Base-by-base conservation (phyloP, 2,329 filamentous ascomycete genomes). In the Neonectria ditissima region DNA sequence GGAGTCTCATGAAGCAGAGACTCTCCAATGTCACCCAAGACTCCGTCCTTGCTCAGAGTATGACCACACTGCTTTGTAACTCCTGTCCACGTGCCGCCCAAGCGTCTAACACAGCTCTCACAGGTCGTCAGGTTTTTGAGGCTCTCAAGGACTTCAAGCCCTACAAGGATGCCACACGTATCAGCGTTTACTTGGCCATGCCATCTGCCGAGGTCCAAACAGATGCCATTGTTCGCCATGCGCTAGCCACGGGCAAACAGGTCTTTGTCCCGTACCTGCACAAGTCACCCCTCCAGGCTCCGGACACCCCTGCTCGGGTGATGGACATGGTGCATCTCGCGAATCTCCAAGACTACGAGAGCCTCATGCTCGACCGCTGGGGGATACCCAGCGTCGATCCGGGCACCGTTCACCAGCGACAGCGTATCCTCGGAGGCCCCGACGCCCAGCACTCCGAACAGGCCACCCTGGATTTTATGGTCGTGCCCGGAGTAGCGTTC, bases 151-250 rank as follows among this genome's bases (percentile, higher is more conserved):
- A 84, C 11, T 87, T 94, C 72, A 84, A 87, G 54, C 91, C 93
- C 58, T 99, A 97, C 77, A 82, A 88, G 67, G 83, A 90, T 58
- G 94, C 96, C 44, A 86, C 83, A 64, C 86, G 88, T 56, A 87
- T 99, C 73, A 94, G 92, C 71, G 85, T 99, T 60, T 99, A 97
- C 77, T 84, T 99, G 16, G 96, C 95, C 11, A 99, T 99, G 96
- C 94, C 94, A 1, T 82, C 84, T 10, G 91, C 90, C 24, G 96
- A 99, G 80, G 87, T 97, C 26, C 92, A 94, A 70, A 99, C 96
- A 2, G 89, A 90, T 55, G 82, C 84, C 52, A 93, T 98, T 58
- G 93, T 98, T 9, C 87, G 88, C 28, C 88, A 97, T 81, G 94
- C 95, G 13, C 83, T 99, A 26, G 80, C 81, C 7, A 79, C 83